Evolutionary conservation across 306 rosid genomes (phyloP), one percentile per base, ranked within the genome.

Genomic region (Luffa aegyptiaca): DNA sequence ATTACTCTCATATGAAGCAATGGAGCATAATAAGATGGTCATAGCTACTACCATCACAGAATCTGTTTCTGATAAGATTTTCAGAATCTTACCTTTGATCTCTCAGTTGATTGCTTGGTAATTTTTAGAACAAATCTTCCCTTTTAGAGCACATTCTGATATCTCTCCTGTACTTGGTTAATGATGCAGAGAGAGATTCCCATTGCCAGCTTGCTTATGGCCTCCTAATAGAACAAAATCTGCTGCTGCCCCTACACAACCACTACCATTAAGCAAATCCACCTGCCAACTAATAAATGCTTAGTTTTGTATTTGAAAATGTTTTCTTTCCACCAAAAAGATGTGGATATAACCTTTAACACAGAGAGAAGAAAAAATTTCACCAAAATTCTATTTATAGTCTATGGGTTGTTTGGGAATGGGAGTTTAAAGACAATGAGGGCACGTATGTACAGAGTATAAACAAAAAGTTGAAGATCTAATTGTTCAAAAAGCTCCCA

Each of bases 211-310:
- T 48, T 71, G 77, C 57, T 48, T 71, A 68, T 45, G 37, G 35
- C 76, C 76, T 13, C 76, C 53, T 44, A 9, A 10, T 70, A 11
- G n/a, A 44, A 44, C 41, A 14, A 71, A 46, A 71, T 46, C 58
- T 44, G 42, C 77, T 46, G 41, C 77, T 71, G 77, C 77, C 56
- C 55, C 51, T 44, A 46, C 39, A 46, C 77, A 45, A 71, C 57
- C 5, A 71, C 77, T 41, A 46, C 39, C 58, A 71, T 71, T 71
- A 71, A 44, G 77, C 58, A n/a, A 71, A 20, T 71, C 75, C 75
- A 68, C 8, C 75, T 68, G 52, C 75, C 75, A 69, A 69, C 75
- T 42, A 69, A 63, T 26, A 20, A 36, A 51, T 51, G 56, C 56
- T 51, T 51, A 13, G 56, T 51, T 51, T 51, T 13, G 56, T 51